Conservation (phyloP, 2,329 filamentous ascomycete species). For the Fusarium albosuccineum region DNA sequence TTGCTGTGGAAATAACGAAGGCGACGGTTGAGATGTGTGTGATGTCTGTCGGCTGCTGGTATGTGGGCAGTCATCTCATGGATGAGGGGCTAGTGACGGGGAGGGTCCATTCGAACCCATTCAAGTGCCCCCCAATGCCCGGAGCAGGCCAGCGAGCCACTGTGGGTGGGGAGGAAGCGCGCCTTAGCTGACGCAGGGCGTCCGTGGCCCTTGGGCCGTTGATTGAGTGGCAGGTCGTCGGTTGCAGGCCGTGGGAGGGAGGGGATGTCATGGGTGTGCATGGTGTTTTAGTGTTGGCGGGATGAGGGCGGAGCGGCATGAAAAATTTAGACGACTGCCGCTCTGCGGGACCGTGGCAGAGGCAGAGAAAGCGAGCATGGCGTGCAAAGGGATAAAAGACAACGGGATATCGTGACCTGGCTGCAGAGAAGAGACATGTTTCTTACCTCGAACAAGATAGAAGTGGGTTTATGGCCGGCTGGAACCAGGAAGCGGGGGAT, state of each 20-base stretch:
- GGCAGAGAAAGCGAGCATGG: neutral
- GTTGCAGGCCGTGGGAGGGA: slow-evolving; percentile 25
- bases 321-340: slow-evolving; percentile 26
- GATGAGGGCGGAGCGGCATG: slow-evolving; percentile 29
- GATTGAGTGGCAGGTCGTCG: slow-evolving; percentile 4
- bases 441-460: slow-evolving; percentile 24
- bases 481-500: neutral
- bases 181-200: slow-evolving; percentile 40
- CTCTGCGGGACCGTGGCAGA: neutral
- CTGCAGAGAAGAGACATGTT: slow-evolving; percentile 20
- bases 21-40: slow-evolving; percentile 41
- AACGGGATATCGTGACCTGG: slow-evolving; percentile 1
- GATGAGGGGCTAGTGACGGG: slow-evolving; percentile 43
- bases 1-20: slow-evolving; percentile 15
- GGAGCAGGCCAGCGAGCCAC: slow-evolving; percentile 29
- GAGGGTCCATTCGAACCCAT: slow-evolving; percentile 31
- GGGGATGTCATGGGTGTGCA: slow-evolving; percentile 28
- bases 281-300: slow-evolving; percentile 31
- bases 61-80: slow-evolving; percentile 46
- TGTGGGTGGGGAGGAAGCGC: slow-evolving; percentile 31
- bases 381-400: slow-evolving; percentile 16
- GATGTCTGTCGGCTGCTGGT: slow-evolving; percentile 36
- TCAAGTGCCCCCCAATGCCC: slow-evolving; percentile 21
- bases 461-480: slow-evolving; percentile 16
- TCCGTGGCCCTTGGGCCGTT: slow-evolving; percentile 18